These are phyloP conservation scores for Tetradesmus lagerheimii DNA, from an alignment of 139 green algal species.

Conservation along the genomic window DNA sequence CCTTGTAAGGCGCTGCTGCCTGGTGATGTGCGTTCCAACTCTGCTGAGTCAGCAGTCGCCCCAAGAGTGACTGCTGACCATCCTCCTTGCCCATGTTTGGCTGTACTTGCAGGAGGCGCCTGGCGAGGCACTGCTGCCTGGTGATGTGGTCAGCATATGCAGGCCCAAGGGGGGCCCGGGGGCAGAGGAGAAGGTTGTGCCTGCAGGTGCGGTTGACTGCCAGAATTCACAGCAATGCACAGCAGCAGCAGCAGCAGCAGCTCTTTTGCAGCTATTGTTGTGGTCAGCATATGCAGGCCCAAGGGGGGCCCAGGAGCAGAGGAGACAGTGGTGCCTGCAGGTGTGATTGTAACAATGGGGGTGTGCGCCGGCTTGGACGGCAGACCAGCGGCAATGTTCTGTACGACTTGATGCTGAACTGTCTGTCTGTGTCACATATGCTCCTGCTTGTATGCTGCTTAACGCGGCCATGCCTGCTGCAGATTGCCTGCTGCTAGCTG, in stretches of 20 bases:
- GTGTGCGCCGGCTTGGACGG: too few species aligned
- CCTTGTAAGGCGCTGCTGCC: conserved; percentile 88
- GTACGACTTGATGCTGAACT: too few species aligned
- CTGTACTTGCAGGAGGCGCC: conserved; percentile 73
- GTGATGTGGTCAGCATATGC: conserved; percentile 96
- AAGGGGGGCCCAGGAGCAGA: conserved; percentile 47
- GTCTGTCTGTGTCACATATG: too few species aligned
- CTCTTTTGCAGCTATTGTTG: conserved; percentile 72
- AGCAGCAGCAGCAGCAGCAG: neutral
- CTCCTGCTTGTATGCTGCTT: neutral
- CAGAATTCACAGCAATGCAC: too few species aligned
- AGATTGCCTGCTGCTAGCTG: conserved; percentile 93
- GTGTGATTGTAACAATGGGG: too few species aligned
- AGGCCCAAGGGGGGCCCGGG: conserved; percentile 49
- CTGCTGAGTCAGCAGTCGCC: neutral
- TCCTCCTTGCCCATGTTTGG: conserved; percentile 67
- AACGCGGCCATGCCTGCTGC: conserved; percentile 37
- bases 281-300: conserved; percentile 92
- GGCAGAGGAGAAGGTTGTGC: conserved; percentile 78
- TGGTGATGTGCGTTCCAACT: conserved; percentile 69
- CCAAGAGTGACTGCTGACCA: too few species aligned
- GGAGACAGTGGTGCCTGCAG: conserved; percentile 78
- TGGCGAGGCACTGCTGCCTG: conserved; percentile 90
- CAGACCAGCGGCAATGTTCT: too few species aligned
- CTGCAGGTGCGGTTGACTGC: conserved; percentile 31